These are phyloP conservation scores for Massospora cicadina DNA, from an alignment of 371 early-diverging fungal genomes.

Conservation along the genomic window DNA sequence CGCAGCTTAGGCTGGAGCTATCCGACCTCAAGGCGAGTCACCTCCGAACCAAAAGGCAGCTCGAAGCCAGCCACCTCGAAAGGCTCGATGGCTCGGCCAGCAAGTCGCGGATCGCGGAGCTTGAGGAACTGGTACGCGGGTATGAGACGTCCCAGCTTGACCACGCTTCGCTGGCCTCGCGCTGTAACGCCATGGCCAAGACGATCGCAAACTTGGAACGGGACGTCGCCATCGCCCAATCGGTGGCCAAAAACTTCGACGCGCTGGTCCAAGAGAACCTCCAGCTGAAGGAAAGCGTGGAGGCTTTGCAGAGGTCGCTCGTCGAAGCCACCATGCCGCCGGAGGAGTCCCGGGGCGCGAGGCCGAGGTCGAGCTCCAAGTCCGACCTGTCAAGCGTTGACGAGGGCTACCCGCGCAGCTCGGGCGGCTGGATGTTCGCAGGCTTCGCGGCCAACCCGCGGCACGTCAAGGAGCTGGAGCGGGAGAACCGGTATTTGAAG, in stretches of 20 bases:
- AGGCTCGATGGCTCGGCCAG: too few relatives aligned
- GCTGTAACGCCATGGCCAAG: background rate
- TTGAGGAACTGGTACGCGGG: background rate
- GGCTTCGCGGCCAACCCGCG: background rate
- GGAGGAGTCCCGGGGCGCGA: background rate
- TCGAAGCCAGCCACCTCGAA: background rate
- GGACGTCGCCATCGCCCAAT: slow-evolving; percentile 1
- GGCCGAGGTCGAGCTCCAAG: background rate
- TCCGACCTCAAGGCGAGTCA: background rate
- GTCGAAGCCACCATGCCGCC: background rate
- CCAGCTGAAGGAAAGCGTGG: background rate
- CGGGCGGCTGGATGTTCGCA: background rate
- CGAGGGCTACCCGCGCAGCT: background rate
- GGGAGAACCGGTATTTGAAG: slow-evolving; percentile 1
- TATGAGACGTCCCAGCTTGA: background rate
- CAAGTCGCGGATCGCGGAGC: background rate
- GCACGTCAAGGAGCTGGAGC: background rate
- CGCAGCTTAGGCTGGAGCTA: background rate
- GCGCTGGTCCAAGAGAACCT: background rate
- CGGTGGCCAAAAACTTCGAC: slow-evolving; percentile 6
- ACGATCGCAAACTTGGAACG: background rate
- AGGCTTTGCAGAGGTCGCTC: background rate
- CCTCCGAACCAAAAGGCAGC: background rate
- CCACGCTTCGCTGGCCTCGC: background rate
- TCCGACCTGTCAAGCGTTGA: background rate